Evolutionary conservation across 2,329 filamentous ascomycete species (phyloP), one percentile per base, ranked within the genome.

Genomic region (Paracoccidioides brasiliensis): DNA sequence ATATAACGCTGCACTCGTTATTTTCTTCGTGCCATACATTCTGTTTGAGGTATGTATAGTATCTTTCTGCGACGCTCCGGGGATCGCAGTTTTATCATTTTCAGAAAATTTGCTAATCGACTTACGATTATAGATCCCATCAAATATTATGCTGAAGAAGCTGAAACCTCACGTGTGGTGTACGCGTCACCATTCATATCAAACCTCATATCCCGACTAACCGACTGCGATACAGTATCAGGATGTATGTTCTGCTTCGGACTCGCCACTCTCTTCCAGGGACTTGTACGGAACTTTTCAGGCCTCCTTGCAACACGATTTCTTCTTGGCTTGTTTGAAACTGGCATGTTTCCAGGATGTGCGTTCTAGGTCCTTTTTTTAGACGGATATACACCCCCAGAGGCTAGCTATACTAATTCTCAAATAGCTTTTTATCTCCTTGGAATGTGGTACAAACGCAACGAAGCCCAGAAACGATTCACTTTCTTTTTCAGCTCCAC

Each of bases 401-500:
- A 28, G 3, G n/a, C 22, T 40, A 3, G n/a, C 10, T 15, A n/a
- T 32, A 12, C 49, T 52, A 42, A 52, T n/a, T 22, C 32, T 28
- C n/a, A 12, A 52, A 53, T 48, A 71, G 69, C 69, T 48, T 74
- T 75, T 62, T 79, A 90, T 65, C 73, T 90, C 6, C 83, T 90
- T 58, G 83, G 87, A 56, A 91, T 91, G 84, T 73, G 71, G 90
- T 98, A 97, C 64, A 83, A 84, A 57, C 82, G 91, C 57, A 77
- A 77, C 46, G 93, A 97, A 72, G 89, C 90, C 2, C 91, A 97
- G 71, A 88, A 89, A 65, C 83, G 93, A 35, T 96, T 90, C 72
- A 87, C 84, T 14, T 90, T 97, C 76, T 97, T 97, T 77, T 97
- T 97, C 76, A 84, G 81, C 64, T 88, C 78, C 6, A 80, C 81